phyloP scores from a whole-genome alignment of 192 early-diverging fungal species.

The Backusella westeae region DNA sequence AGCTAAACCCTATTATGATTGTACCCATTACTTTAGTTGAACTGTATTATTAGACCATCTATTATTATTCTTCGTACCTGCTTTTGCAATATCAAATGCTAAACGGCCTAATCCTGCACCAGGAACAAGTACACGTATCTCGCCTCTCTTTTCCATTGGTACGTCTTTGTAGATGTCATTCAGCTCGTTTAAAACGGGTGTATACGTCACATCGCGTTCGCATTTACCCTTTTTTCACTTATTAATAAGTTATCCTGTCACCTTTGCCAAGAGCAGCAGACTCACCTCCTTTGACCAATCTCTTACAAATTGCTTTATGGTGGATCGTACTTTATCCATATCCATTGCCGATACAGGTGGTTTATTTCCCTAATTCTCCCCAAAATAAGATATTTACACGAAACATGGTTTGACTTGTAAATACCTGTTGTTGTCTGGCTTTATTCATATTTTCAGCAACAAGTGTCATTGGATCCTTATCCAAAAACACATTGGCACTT shows the following conservation, averaged over 20 bases:
- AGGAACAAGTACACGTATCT: constrained; percentile 79
- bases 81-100: constrained; percentile 85
- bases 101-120: constrained; percentile 96
- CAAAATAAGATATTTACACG: background rate
- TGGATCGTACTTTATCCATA: constrained; percentile 89
- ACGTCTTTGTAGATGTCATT: constrained; percentile 55
- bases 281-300: constrained; percentile 72
- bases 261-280: background rate
- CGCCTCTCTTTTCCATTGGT: constrained; percentile 39
- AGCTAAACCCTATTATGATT: constrained; percentile 56
- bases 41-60: too few relatives aligned
- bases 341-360: constrained; percentile 60
- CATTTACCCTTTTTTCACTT: constrained; percentile 50
- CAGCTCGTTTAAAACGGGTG: constrained; percentile 75
- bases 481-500: constrained; percentile 41
- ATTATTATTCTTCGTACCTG: constrained; percentile 29
- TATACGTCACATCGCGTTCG: constrained; percentile 81
- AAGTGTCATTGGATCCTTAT: constrained; percentile 34
- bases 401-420: background rate
- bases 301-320: constrained; percentile 90
- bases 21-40: too few relatives aligned
- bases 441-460: constrained; percentile 30
- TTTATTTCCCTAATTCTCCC: constrained; percentile 9
- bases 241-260: background rate
- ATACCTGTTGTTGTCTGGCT: constrained; percentile 17